phyloP scores from a whole-genome alignment of 768 basidiomycete genomes.

The Infundibulicybe gibba region DNA sequence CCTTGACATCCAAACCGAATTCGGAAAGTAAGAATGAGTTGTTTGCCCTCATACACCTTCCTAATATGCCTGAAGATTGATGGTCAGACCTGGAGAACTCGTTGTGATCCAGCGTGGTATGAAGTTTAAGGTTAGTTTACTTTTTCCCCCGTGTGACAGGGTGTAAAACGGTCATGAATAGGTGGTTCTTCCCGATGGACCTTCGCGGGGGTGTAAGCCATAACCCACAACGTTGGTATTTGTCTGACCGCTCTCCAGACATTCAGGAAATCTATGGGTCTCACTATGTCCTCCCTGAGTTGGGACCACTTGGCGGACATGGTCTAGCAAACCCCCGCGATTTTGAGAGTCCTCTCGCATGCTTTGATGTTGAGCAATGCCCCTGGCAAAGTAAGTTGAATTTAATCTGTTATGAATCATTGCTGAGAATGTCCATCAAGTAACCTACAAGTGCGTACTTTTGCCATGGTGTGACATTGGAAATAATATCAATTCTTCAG shows the following conservation, averaged over 20 bases:
- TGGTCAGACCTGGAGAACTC: constrained; percentile 63
- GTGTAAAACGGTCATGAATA: constrained; percentile 9
- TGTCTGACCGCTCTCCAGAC: constrained; percentile 27
- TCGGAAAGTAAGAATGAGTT: constrained; percentile 45
- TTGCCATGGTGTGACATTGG: background rate
- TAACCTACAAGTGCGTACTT: constrained; percentile 44
- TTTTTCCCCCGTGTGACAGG: background rate
- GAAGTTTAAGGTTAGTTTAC: constrained; percentile 51
- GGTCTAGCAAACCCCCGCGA: constrained; percentile 66
- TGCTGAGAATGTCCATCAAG: constrained; percentile 14
- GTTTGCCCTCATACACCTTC: background rate
- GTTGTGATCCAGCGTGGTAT: constrained; percentile 64
- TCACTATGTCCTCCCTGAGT: constrained; percentile 60
- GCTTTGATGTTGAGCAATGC: constrained; percentile 61
- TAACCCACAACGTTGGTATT: background rate
- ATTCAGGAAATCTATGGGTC: constrained; percentile 62
- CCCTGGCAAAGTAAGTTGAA: constrained; percentile 48
- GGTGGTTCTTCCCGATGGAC: constrained; percentile 53
- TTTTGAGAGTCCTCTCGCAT: constrained; percentile 62
- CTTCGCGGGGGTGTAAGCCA: constrained; percentile 55
- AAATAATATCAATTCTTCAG: constrained; percentile 19
- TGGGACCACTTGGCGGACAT: constrained; percentile 62
- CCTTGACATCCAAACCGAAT: constrained; percentile 67
- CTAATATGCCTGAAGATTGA: constrained; percentile 32
- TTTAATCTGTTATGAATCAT: too few species aligned